Base-by-base conservation (phyloP, 768 basidiomycete genomes). In the Russula brevipes region DNA sequence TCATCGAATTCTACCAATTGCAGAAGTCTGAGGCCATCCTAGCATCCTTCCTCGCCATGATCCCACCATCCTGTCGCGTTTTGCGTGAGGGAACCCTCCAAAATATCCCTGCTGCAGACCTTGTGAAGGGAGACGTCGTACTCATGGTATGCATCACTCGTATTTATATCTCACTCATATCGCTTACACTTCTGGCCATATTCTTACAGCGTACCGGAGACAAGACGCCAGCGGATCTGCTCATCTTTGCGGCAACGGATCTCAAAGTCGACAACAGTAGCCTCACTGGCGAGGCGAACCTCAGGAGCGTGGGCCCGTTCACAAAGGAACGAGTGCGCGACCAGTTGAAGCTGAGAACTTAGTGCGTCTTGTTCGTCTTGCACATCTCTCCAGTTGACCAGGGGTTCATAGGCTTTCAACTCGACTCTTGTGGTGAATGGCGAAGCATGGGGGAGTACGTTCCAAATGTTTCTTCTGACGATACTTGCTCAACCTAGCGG, bases 1-100 rank as follows among this genome's bases (percentile, higher is more conserved):
- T 81, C 65, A 86, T 88, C 70, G 86, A 88, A 71, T 88, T 85
- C 71, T 79, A 76, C 69, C 86, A 88, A 75, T 79, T 87, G 36
- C 86, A 88, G 73, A 88, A 87, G 69, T 86, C 85, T 9, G 86
- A 87, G 70, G 85, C 85, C 44, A 88, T 88, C 67, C 77, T 88
- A 4, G 85, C 85, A 4, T 85, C 84, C 2, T 88, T 88, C 75
- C 76, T 88, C 39, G 86, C 86, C 10, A 84, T 88, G 84, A 88
- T 88, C 54, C 86, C 86, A 16, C 86, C 86, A 0, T 78, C 83
- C 8, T 87, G 84, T 69, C 84, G 80, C 46, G 85, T 84, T 33
- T 75, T 88, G 56, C 82, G 86, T 47, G 82, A 83, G 61, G 81
- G 81, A 0, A 76, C 79, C 2, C 79, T 88, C 58, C 69, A 73